A percentile compares a stretch with the other conserved stretches of the same genome.
These are phyloP conservation scores for Phaeoacremonium minimum DNA, from an alignment of 2,329 filamentous ascomycete genomes.

Conservation along the genomic window DNA sequence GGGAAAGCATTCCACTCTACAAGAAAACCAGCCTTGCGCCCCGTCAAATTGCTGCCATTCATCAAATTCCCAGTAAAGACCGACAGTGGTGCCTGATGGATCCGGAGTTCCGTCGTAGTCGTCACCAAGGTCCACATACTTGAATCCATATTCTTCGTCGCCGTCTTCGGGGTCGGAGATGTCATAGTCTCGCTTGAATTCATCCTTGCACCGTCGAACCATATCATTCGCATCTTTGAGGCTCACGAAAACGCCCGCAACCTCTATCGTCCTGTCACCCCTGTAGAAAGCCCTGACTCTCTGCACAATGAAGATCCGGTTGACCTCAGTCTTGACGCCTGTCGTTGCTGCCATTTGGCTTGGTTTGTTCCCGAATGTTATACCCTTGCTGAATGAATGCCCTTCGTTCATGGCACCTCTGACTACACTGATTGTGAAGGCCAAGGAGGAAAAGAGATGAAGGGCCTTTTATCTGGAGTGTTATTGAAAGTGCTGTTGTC, in stretches of 20 bases:
- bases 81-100: slow-evolving; percentile 1
- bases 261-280: slow-evolving; percentile 1
- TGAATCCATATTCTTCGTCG: slow-evolving; percentile 1
- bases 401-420: too few relatives aligned
- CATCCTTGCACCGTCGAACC: not conserved
- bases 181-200: slow-evolving; percentile 3
- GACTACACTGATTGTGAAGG: too few relatives aligned
- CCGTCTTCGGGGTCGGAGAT: not conserved
- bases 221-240: slow-evolving; percentile 3
- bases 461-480: too few relatives aligned
- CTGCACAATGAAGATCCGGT: slow-evolving; percentile 4
- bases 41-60: not conserved
- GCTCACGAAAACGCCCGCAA: slow-evolving; percentile 2
- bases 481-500: too few relatives aligned
- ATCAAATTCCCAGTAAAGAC: slow-evolving; percentile 6
- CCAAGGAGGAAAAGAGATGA: too few relatives aligned
- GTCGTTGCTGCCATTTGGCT: too few relatives aligned
- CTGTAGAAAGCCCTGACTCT: slow-evolving; percentile 3
- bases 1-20: slow-evolving; percentile 2
- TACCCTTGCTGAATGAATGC: too few relatives aligned
- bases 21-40: slow-evolving; percentile 3
- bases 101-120: slow-evolving; percentile 1
- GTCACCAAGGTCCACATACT: slow-evolving; percentile 1
- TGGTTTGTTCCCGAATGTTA: too few relatives aligned
- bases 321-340: too few relatives aligned